These are phyloP conservation scores for Malassezia slooffiae DNA, from an alignment of 1,284 basidiomycete genomes.

Conservation along the genomic window DNA sequence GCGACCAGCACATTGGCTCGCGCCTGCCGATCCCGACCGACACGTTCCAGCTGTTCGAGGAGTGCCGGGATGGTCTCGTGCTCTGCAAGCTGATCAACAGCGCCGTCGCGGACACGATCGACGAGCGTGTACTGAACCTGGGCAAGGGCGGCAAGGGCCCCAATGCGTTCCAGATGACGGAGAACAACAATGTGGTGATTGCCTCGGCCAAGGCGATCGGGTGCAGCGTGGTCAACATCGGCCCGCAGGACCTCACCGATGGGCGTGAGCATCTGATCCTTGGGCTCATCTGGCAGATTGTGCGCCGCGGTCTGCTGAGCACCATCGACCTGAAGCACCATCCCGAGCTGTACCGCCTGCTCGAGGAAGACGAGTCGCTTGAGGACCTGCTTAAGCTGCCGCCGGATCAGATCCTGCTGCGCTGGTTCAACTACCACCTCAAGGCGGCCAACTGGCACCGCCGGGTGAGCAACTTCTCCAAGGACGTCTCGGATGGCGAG, in stretches of 20 bases:
- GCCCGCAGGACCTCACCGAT: slow-evolving; percentile 80
- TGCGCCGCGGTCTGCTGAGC: slow-evolving; percentile 77
- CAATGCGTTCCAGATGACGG: slow-evolving; percentile 96
- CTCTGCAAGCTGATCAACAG: slow-evolving; percentile 98
- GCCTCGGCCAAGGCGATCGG: slow-evolving; percentile 95
- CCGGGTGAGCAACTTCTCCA: slow-evolving; percentile 83
- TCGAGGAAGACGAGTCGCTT: slow-evolving; percentile 91
- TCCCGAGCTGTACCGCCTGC: slow-evolving; percentile 85
- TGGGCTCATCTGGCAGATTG: slow-evolving; percentile 98
- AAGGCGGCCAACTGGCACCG: slow-evolving; percentile 76
- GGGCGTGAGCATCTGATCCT: slow-evolving; percentile 92
- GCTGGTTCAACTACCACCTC: slow-evolving; percentile 98
- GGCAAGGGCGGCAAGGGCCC: slow-evolving; percentile 49
- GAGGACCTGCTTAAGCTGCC: slow-evolving; percentile 87
- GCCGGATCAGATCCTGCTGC: slow-evolving; percentile 86
- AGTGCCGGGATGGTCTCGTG: slow-evolving; percentile 82
- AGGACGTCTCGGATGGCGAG: slow-evolving; percentile 86
- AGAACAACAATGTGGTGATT: slow-evolving; percentile 99
- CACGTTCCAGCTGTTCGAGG: slow-evolving; percentile 98
- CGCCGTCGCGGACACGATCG: slow-evolving; percentile 96
- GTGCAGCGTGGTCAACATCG: slow-evolving; percentile 96
- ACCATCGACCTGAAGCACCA: slow-evolving; percentile 98
- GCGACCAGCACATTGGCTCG: slow-evolving; percentile 70
- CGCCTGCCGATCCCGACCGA: slow-evolving; percentile 89
- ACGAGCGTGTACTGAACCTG: slow-evolving; percentile 84